Conservation (phyloP, 306 rosid genomes). For the Pyrus communis region DNA sequence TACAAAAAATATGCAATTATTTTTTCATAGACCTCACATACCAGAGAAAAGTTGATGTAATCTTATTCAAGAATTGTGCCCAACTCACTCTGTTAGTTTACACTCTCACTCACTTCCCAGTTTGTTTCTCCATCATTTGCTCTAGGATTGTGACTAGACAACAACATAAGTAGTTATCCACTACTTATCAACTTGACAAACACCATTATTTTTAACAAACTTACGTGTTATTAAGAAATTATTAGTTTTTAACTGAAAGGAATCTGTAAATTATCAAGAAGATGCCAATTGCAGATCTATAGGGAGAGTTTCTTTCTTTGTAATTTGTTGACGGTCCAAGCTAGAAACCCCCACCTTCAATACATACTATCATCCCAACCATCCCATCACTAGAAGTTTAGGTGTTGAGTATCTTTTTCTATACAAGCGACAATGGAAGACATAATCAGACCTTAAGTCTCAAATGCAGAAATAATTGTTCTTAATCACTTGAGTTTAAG, state of each 20-base stretch:
- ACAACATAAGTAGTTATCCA: conserved; percentile 1
- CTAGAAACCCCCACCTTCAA: too few relatives aligned
- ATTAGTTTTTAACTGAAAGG: background rate
- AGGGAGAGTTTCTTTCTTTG: too few relatives aligned
- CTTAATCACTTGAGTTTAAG: too few relatives aligned
- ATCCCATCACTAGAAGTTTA: background rate
- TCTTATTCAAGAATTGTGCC: background rate
- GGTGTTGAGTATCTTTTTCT: background rate
- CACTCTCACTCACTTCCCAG: background rate
- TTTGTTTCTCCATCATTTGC: background rate
- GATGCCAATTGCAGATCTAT: background rate
- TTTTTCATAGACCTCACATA: background rate
- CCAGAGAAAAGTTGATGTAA: background rate
- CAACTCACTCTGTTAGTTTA: background rate
- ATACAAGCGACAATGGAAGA: too few relatives aligned
- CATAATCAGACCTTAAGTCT: too few relatives aligned
- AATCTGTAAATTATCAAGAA: background rate
- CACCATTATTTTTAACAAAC: background rate
- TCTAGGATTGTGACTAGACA: conserved; percentile 24
- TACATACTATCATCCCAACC: background rate
- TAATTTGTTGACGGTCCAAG: too few relatives aligned
- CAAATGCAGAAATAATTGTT: too few relatives aligned
- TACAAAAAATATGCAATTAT: too few relatives aligned
- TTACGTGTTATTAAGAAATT: too few relatives aligned
- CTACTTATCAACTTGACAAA: conserved; percentile 19